Percentiles rank a stretch among this genome's conserved stretches.
phyloP scores from a whole-genome alignment of 2,329 filamentous ascomycete species.

The Colletotrichum brevisporum region DNA sequence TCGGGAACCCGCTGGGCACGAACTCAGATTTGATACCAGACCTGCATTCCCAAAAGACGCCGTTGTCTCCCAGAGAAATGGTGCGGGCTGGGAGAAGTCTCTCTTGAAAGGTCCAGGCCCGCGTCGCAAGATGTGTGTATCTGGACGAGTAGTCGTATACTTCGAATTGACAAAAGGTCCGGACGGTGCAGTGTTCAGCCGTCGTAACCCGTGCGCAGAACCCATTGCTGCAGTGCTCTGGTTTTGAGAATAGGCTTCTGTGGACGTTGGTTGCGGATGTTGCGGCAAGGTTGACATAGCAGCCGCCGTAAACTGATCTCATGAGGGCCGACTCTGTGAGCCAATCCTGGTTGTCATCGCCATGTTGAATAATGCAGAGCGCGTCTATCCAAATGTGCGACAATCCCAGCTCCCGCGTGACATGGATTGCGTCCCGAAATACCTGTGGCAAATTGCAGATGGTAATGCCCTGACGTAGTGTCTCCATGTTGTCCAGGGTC shows the following conservation, averaged over 20 bases:
- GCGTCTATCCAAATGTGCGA: neutral
- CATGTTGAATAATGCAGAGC: neutral
- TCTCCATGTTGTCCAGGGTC: fast-evolving
- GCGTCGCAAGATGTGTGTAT: neutral
- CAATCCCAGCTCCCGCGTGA: neutral
- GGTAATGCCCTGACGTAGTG: fast-evolving
- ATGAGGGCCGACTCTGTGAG: neutral
- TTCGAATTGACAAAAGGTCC: neutral
- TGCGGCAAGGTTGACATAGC: neutral
- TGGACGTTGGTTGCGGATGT: neutral
- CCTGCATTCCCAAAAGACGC: neutral
- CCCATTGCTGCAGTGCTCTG: neutral
- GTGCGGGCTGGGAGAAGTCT: neutral
- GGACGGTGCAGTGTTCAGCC: neutral
- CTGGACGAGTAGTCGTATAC: neutral
- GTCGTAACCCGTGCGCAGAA: neutral
- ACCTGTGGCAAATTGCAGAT: fast-evolving
- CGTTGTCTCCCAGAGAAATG: fast-evolving
- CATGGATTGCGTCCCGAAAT: neutral
- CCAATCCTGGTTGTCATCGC: neutral
- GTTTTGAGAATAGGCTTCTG: fast-evolving
- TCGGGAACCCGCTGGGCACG: neutral
- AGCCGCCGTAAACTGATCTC: neutral
- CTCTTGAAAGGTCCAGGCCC: neutral
- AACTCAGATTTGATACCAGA: neutral